Evolutionary conservation across 2,329 filamentous ascomycete genomes (phyloP), one percentile per base, ranked within the genome.

Genomic region (Cryphonectria naterciae): DNA sequence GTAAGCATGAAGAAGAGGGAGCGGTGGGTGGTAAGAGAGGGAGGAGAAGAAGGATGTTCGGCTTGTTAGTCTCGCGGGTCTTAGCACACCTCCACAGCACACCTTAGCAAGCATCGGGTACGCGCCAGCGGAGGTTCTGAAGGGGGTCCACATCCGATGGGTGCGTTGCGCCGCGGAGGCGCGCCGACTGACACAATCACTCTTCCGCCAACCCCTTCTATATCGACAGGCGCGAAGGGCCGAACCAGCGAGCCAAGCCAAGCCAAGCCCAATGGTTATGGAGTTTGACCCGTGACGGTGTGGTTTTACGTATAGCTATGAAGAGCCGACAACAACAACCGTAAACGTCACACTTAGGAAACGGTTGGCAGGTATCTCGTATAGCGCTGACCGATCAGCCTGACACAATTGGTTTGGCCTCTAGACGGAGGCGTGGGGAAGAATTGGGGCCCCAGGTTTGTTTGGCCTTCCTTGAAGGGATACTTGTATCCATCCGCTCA

Each of bases 281-380:
- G 25, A 17, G 13, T 32, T 32, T 32, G 5, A 13, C 37, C 11
- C 37, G 37, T 39, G 37, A 39, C 2, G 37, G 37, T 56, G 25
- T 25, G 52, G 13, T 28, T 28, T 17, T 10, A 28, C 6, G 10
- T 32, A 28, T 13, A 35, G 11, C 6, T 35, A 19, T 35, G 25
- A 58, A 58, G 25, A 58, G 54, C 54, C 54, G 54, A 58, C 54
- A 35, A 58, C 28, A 58, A 58, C 54, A 58, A 58, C 54, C 54
- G 54, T 32, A 15, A 7, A 1, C 13, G 37, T 39, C 37, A 39
- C 11, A 39, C 8, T 39, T 39, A 1, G 1, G 37, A 39, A 39
- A 39, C 37, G 13, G 11, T 10, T 19, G 54, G 22, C 15, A 58
- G 54, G 25, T 10, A 19, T 17, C 22, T n/a, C 10, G 19, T n/a